Base-by-base conservation (phyloP, 176 grass and related monocot species). In the Avena atlantica region DNA sequence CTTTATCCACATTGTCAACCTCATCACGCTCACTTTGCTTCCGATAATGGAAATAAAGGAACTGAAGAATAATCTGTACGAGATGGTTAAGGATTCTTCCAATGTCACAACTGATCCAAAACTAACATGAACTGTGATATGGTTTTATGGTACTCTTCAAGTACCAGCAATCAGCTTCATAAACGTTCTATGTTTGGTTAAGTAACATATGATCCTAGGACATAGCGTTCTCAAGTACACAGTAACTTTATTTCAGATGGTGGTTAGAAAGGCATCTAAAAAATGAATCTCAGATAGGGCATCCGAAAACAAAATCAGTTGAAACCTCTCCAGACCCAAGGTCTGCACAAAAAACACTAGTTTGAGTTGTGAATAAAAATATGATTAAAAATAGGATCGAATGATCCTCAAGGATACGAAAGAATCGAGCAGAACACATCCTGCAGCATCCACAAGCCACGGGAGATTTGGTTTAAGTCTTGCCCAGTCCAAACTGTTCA, bases 391-490 rank as follows among this genome's bases (percentile, higher is more conserved):
- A 62, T 51, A 83, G 49, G 78, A 44, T 78, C 14, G 3, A 9
- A 49, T 84, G 40, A 79, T 65, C 19, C 72, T 89, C 36, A 87
- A 99, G 97, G 97, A 99, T 99, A 99, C 94, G 50, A 94, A 94
- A 82, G 70, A 84, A 90, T 99, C 97, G 11, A 99, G 77, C 55
- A 97, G 53, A 78, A 94, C 91, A 88, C 97, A 99, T 89, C 94
- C 97, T 86, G 87, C 97, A 73, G 94, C 94, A 87, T 97, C 97
- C 72, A 94, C 97, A 73, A 99, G 77, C 94, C 97, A 99, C 1
- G 97, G 94, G 24, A 99, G 91, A 89, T 99, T 99, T 65, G 94
- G 97, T 58, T 55, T 78, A 27, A 99, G 89, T 76, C 82, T 93
- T 70, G 85, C 82, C 97, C 97, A 99, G 16, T 94, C 94, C 85